Base-by-base conservation (phyloP, 2,329 filamentous ascomycete genomes). In the Neopestalotiopsis sp. region DNA sequence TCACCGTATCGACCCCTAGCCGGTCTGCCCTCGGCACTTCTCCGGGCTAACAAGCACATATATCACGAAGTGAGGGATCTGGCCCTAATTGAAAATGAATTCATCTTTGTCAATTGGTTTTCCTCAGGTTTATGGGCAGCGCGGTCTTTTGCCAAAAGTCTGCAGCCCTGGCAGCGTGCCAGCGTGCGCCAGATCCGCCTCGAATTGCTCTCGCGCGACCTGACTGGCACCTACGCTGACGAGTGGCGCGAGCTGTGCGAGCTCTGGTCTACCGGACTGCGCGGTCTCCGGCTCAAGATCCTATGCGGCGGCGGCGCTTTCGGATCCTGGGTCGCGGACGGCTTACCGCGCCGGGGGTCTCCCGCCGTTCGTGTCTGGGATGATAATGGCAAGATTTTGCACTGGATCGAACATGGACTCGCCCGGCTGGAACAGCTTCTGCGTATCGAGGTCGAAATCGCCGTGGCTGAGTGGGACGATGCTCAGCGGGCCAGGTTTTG, bases 101-200 rank as follows among this genome's bases (percentile, higher is more conserved):
- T 86, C 68, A 79, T 80, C 30, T 87, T 85, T 69, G 76, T 81
- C 49, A 82, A 82, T 58, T 83, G 82, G 81, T 84, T 84, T 74
- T 78, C 81, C 13, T 83, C 82, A 14, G 85, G 84, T 0, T 72
- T 85, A 3, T 80, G 80, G 72, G 79, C 83, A 0, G 84, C 83
- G 0, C 72, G 78, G 9, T 75, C 76, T 0, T 82, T 85, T 67
- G 76, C 79, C 1, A 70, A 75, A 14, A 72, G 73, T 2, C 72
- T 84, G 30, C 66, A 68, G 42, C 71, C 76, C 2, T 87, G 85
- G 85, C 84, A 87, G 77, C 74, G 76, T 4, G 72, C 72, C n/a
- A 70, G 72, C 2, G 72, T 86, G 73, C 79, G 84, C 10, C 82
- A 78, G 63, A 78, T 80, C 2, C 74, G 82, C 1, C 73, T 86